Conservation (phyloP, 2,329 filamentous ascomycete species). For the Sclerotinia trifoliorum region DNA sequence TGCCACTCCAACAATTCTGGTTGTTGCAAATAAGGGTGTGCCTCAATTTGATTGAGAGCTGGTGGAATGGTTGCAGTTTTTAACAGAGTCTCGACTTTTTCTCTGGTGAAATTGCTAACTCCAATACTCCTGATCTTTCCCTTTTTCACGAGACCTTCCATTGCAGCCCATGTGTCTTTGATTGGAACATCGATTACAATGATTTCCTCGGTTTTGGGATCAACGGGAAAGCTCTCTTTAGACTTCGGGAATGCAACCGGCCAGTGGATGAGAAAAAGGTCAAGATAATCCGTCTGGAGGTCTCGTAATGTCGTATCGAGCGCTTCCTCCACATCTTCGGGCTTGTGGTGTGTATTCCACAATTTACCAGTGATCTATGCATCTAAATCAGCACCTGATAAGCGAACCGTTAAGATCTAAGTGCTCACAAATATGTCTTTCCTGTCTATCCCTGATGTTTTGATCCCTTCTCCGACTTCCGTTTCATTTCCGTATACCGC, state of each 20-base stretch:
- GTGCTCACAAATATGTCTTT: constrained; percentile 54
- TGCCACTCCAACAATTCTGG: constrained; percentile 56
- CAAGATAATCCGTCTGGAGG: constrained; percentile 76
- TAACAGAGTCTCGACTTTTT: constrained; percentile 46
- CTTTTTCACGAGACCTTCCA: constrained; percentile 43
- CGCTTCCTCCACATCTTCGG: constrained; percentile 63
- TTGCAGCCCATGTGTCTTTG: constrained; percentile 43
- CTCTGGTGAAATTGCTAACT: constrained; percentile 51
- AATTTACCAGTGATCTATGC: constrained; percentile 64
- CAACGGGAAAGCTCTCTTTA: constrained; percentile 26
- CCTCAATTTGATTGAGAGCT: constrained; percentile 67
- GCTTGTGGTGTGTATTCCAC: constrained; percentile 72
- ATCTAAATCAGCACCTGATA: neutral
- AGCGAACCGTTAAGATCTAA: neutral
- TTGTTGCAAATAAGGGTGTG: constrained; percentile 67
- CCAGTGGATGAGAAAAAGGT: constrained; percentile 83
- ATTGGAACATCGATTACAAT: constrained; percentile 29
- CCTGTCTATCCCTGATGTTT: constrained; percentile 63
- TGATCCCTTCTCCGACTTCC: constrained; percentile 76
- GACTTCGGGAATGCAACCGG: constrained; percentile 53
- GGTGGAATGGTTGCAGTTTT: constrained; percentile 55
- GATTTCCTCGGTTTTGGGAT: constrained; percentile 26
- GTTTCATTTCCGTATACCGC: constrained; percentile 80
- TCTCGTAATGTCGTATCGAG: constrained; percentile 71
- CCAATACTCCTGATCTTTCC: constrained; percentile 49